Percentiles rank a stretch among this genome's conserved stretches.
Conservation (phyloP, 176 grass and related monocot species). For the Thalia dealbata region DNA sequence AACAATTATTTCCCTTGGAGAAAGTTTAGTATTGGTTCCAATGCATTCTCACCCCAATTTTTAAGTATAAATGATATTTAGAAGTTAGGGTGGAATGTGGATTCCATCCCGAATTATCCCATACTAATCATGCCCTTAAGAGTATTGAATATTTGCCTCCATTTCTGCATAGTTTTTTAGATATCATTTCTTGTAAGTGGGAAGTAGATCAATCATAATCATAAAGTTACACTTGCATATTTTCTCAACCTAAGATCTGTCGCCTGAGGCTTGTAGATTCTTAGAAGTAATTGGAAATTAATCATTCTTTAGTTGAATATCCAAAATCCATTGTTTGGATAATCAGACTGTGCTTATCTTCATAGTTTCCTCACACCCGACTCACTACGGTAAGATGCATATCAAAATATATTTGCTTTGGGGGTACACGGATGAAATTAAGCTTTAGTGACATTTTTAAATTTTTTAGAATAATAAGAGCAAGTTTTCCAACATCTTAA, state of each 20-base stretch:
- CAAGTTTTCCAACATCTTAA: too few relatives aligned
- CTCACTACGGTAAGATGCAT: too few relatives aligned
- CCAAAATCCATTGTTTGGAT: background rate
- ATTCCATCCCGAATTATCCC: too few relatives aligned
- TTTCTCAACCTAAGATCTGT: background rate
- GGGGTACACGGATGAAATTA: too few relatives aligned
- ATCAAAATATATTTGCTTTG: too few relatives aligned
- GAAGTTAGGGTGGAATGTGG: too few relatives aligned
- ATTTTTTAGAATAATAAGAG: too few relatives aligned
- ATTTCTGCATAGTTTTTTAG: background rate
- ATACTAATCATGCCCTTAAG: too few relatives aligned
- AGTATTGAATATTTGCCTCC: background rate
- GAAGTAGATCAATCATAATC: background rate
- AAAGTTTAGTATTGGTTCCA: too few relatives aligned
- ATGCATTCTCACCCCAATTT: too few relatives aligned
- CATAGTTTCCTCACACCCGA: background rate
- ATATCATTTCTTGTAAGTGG: background rate
- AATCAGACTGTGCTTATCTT: background rate
- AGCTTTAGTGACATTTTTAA: too few relatives aligned
- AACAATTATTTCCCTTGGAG: background rate
- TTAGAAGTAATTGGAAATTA: background rate
- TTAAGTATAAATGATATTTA: too few relatives aligned
- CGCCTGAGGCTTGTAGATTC: background rate
- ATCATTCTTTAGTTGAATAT: background rate
- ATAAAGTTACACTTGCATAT: background rate